Evolutionary conservation across 2,329 filamentous ascomycete species (phyloP).

Genomic region (Fusarium musae): DNA sequence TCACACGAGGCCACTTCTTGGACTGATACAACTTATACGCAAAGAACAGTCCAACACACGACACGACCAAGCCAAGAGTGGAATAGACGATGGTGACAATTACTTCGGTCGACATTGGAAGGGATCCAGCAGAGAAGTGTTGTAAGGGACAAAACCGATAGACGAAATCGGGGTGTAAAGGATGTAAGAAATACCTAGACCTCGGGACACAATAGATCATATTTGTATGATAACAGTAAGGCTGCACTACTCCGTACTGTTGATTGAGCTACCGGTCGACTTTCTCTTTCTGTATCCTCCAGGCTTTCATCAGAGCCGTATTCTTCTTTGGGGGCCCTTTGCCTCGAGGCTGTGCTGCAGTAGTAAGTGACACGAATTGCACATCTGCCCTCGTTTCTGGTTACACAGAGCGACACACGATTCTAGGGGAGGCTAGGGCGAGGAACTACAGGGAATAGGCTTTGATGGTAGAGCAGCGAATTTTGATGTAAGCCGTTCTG

Average conservation of each 20-base stretch:
- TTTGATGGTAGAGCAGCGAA: too few relatives aligned
- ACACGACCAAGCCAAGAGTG: background rate
- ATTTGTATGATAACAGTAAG: background rate
- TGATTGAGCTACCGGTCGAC: fast-evolving
- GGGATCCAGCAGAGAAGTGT: background rate
- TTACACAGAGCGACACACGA: background rate
- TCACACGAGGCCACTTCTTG: background rate
- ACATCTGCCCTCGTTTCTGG: background rate
- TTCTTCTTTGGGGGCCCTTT: background rate
- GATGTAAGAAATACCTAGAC: background rate
- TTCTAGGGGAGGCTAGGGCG: too few relatives aligned
- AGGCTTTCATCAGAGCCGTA: background rate
- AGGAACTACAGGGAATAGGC: too few relatives aligned
- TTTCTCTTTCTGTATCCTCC: background rate
- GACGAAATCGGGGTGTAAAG: background rate
- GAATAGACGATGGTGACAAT: background rate
- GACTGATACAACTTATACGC: background rate
- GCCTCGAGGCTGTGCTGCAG: background rate
- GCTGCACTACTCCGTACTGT: background rate
- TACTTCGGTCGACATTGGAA: background rate
- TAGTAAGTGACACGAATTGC: background rate
- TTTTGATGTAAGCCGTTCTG: too few relatives aligned
- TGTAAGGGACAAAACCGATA: background rate
- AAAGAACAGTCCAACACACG: background rate
- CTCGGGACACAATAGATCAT: background rate